Conservation (phyloP, 1,284 basidiomycete species). For the Ceratobasidium papillatum region DNA sequence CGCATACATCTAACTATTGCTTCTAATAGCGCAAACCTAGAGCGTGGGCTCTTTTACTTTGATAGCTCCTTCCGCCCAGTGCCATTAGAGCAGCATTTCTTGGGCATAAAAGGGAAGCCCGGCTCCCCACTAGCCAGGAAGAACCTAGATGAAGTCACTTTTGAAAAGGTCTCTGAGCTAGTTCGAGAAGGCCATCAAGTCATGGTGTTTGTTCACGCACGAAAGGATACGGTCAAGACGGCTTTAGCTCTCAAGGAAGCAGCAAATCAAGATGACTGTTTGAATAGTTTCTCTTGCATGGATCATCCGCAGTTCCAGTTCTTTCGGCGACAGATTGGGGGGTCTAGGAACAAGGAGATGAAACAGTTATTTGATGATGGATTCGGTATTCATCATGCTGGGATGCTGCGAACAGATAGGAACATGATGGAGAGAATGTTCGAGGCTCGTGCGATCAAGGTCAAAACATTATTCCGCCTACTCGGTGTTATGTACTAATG, state of each 20-base stretch:
- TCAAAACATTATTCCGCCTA: constrained; percentile 49
- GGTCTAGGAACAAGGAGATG: constrained; percentile 95
- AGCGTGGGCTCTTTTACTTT: constrained; percentile 95
- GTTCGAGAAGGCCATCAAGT: constrained; percentile 93
- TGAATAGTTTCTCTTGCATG: constrained; percentile 81
- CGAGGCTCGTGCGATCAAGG: constrained; percentile 90
- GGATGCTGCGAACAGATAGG: constrained; percentile 94
- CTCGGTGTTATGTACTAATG: constrained; percentile 3
- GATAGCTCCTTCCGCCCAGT: constrained; percentile 98
- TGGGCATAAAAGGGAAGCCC: constrained; percentile 94
- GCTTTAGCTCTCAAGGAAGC: constrained; percentile 87
- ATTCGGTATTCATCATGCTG: constrained; percentile 98
- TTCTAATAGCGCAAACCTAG: constrained; percentile 54
- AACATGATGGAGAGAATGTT: constrained; percentile 98
- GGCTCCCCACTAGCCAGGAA: constrained; percentile 77
- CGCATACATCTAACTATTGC: constrained; percentile 58
- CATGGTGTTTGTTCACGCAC: constrained; percentile 99
- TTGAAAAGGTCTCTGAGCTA: constrained; percentile 87
- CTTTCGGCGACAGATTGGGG: constrained; percentile 81
- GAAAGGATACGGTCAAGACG: constrained; percentile 97
- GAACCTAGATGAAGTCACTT: constrained; percentile 91
- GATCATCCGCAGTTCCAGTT: constrained; percentile 79
- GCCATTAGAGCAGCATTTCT: constrained; percentile 97
- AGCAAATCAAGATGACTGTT: constrained; percentile 74
- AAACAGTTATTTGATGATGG: constrained; percentile 92